Evolutionary conservation across 2,329 filamentous ascomycete genomes (phyloP).

Genomic region (Xenoacremonium recifei): DNA sequence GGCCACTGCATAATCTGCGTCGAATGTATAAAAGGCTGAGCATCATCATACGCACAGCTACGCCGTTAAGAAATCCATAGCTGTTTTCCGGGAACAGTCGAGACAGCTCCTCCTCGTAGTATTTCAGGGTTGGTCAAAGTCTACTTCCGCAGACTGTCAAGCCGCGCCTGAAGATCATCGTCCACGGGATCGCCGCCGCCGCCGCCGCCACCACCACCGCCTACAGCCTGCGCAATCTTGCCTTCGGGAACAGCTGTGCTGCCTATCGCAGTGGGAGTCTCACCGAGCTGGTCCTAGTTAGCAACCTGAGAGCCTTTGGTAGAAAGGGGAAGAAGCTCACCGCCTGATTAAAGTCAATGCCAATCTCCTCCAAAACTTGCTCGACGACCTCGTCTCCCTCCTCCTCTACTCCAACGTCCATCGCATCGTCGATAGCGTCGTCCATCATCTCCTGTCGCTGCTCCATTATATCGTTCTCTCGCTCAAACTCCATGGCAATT

Average conservation of each 20-base stretch:
- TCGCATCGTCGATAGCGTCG: conserved; percentile 95
- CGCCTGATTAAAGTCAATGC: conserved; percentile 84
- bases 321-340: conserved; percentile 53
- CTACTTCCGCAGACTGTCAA: conserved; percentile 77
- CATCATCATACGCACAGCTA: too few relatives aligned
- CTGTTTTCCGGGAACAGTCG: too few relatives aligned
- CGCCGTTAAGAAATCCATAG: too few relatives aligned
- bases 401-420: conserved; percentile 85
- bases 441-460: conserved; percentile 99
- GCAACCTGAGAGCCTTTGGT: conserved; percentile 24
- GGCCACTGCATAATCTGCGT: too few relatives aligned
- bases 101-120: too few relatives aligned
- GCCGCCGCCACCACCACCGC: conserved; percentile 57
- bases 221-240: conserved; percentile 83
- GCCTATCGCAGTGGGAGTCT: conserved; percentile 84
- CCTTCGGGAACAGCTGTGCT: conserved; percentile 70
- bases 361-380: conserved; percentile 94
- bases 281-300: conserved; percentile 67
- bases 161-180: conserved; percentile 88
- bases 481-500: conserved; percentile 98
- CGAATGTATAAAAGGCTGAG: too few relatives aligned
- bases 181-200: conserved; percentile 66
- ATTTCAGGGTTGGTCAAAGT: too few relatives aligned
- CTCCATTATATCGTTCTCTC: conserved; percentile 99
- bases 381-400: conserved; percentile 97